These are phyloP conservation scores for Phytophthora hybrid DNA, from an alignment of 352 stramenopile species.

Conservation along the genomic window DNA sequence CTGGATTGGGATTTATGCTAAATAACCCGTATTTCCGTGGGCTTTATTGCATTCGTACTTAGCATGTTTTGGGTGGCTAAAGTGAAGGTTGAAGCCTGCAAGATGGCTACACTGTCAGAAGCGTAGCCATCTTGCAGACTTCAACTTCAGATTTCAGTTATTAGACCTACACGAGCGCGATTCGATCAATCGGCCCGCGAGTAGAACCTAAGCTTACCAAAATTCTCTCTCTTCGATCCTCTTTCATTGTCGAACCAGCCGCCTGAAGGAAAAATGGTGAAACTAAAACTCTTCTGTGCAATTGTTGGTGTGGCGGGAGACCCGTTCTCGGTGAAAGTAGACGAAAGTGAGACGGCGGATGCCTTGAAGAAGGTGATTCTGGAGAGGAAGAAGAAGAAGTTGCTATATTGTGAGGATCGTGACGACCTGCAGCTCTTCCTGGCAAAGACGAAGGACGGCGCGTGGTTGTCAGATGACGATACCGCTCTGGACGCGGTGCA, in stretches of 20 bases:
- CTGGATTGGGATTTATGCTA: no score
- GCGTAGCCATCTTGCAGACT: background rate
- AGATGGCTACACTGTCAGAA: slow-evolving; percentile 50
- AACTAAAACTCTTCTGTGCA: no score
- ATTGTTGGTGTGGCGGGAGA: background rate
- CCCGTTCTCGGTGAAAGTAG: background rate
- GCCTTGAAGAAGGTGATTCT: background rate
- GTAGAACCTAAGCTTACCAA: no score
- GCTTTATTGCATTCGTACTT: slow-evolving; percentile 11
- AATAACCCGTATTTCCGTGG: no score
- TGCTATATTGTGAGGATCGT: background rate
- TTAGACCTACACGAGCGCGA: no score
- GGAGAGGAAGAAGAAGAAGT: background rate
- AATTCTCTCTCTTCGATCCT: no score
- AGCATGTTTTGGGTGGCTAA: slow-evolving; percentile 13
- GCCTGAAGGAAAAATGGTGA: no score
- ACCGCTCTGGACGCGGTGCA: background rate
- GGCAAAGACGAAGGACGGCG: background rate
- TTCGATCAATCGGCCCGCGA: no score
- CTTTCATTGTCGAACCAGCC: no score
- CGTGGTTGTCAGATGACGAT: background rate
- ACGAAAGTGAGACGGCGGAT: background rate
- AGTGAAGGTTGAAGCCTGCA: slow-evolving; percentile 22
- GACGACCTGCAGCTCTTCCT: background rate
- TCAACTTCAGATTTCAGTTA: no score